These are phyloP conservation scores for Strombidium stylifer DNA, from an alignment of 73 alveolate genomes.

Conservation along the genomic window DNA sequence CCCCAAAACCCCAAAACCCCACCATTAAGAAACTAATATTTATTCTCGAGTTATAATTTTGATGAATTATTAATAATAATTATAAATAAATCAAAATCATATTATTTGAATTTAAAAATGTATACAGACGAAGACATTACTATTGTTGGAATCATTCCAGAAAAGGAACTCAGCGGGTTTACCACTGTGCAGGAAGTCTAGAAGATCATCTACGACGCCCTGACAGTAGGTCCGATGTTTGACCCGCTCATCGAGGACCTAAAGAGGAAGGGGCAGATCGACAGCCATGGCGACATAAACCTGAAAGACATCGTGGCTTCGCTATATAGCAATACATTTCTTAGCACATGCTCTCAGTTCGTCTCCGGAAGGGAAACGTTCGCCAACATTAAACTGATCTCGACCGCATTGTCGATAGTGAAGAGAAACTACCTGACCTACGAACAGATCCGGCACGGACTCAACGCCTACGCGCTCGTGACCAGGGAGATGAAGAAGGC, in stretches of 20 bases:
- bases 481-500: constrained; percentile 32
- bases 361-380: constrained; percentile 45
- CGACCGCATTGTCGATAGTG: constrained; percentile 10
- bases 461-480: constrained; percentile 28
- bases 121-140: constrained; percentile 37
- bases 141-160: constrained; percentile 23
- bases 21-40: too few relatives aligned
- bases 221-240: constrained; percentile 34
- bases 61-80: too few relatives aligned
- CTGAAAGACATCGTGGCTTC: too few relatives aligned
- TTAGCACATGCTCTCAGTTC: not conserved
- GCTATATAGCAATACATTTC: not conserved
- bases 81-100: too few relatives aligned
- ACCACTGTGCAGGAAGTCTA: not conserved
- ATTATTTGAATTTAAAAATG: too few relatives aligned
- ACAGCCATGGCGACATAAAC: constrained; percentile 15
- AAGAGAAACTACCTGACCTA: constrained; percentile 3
- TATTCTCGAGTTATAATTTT: too few relatives aligned
- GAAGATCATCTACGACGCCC: constrained; percentile 15
- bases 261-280: not conserved
- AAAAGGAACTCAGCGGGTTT: constrained; percentile 14
- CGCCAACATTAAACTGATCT: constrained; percentile 29
- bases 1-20: too few relatives aligned
- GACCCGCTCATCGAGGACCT: constrained; percentile 20
- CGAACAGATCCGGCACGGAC: constrained; percentile 40